Evolutionary conservation across 176 grass and related monocot genomes (phyloP).

Genomic region (Eragrostis curvula): DNA sequence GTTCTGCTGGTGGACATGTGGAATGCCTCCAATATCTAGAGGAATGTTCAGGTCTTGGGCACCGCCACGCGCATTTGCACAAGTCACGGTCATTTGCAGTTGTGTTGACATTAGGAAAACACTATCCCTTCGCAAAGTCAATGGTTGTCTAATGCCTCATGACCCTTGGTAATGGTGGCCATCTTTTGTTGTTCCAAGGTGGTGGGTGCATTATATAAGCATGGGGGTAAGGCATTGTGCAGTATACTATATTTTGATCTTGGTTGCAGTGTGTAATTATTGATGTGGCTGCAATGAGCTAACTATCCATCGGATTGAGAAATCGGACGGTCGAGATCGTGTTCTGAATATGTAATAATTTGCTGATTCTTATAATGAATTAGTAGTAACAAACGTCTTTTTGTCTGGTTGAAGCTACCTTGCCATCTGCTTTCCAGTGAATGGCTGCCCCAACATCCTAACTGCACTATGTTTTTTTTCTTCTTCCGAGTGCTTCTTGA

Average conservation of each 20-base stretch:
- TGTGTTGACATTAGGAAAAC: conserved; percentile 28
- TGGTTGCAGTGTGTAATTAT: conserved; percentile 15
- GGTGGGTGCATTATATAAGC: conserved; percentile 17
- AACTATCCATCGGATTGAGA: conserved; percentile 4
- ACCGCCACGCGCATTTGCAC: neutral
- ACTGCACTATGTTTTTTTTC: neutral
- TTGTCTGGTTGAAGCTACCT: neutral
- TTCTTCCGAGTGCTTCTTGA: neutral
- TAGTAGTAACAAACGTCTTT: neutral
- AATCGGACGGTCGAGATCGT: neutral
- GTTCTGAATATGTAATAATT: neutral
- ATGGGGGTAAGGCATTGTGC: neutral
- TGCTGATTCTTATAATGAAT: neutral
- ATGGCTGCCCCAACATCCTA: conserved; percentile 11
- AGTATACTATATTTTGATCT: conserved; percentile 37
- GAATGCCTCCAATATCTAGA: conserved; percentile 18
- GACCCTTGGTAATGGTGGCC: conserved; percentile 23
- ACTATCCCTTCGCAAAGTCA: conserved; percentile 29
- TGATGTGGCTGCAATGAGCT: conserved; percentile 22
- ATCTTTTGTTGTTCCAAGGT: conserved; percentile 42
- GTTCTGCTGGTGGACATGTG: conserved; percentile 30
- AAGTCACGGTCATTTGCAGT: conserved; percentile 18
- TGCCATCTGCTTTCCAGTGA: neutral
- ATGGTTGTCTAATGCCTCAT: conserved; percentile 22
- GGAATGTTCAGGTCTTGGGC: conserved; percentile 40